A percentile compares a stretch with the other conserved stretches of the same genome.
These are phyloP conservation scores for Sarocladiaceae sp. DNA, from an alignment of 2,329 filamentous ascomycete genomes.

Conservation along the genomic window DNA sequence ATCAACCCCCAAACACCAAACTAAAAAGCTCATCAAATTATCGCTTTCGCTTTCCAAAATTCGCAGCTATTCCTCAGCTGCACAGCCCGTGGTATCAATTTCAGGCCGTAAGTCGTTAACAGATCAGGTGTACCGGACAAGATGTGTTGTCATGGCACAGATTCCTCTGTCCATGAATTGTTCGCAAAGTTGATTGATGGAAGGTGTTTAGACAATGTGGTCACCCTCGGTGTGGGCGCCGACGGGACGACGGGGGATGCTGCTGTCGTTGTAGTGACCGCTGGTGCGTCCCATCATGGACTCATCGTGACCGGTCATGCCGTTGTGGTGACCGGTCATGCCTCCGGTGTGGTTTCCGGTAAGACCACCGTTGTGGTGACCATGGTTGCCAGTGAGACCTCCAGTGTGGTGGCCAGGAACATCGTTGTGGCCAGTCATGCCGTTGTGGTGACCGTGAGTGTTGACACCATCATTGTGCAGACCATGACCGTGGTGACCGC, in stretches of 20 bases:
- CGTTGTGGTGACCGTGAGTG: neutral
- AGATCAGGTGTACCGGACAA: neutral
- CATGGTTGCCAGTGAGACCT: neutral
- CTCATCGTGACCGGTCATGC: neutral
- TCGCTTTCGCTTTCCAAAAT: no score
- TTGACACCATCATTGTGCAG: no score
- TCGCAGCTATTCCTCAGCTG: no score
- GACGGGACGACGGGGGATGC: slow-evolving; percentile 8
- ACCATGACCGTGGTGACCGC: neutral
- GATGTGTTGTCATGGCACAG: neutral
- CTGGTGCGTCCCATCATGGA: neutral
- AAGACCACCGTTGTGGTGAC: neutral
- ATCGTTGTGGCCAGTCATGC: neutral
- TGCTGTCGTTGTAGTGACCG: slow-evolving; percentile 1
- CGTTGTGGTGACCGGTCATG: neutral
- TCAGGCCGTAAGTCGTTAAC: slow-evolving; percentile 4
- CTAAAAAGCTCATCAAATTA: no score
- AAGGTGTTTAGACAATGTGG: slow-evolving; percentile 3
- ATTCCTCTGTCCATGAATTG: no score
- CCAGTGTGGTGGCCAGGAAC: neutral
- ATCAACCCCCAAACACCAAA: no score
- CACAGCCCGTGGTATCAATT: slow-evolving; percentile 2
- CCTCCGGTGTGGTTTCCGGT: neutral
- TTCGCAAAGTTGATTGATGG: neutral
- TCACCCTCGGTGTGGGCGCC: slow-evolving; percentile 3